Evolutionary conservation across 2,329 filamentous ascomycete species (phyloP).

Genomic region (Acrodontium crateriforme): DNA sequence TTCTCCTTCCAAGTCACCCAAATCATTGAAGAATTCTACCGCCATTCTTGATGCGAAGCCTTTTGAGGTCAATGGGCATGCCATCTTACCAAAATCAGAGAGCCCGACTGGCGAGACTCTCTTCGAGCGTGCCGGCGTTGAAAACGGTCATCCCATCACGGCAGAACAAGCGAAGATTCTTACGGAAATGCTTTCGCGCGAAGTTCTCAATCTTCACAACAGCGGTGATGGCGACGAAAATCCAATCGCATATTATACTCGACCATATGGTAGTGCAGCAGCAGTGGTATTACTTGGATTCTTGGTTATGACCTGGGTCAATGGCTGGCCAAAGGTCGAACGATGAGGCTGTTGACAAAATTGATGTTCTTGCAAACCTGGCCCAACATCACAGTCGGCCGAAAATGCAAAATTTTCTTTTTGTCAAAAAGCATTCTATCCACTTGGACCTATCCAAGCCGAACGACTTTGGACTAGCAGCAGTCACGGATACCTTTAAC

Average conservation of each 20-base stretch:
- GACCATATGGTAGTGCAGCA: conserved; percentile 16
- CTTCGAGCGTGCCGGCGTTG: conserved; percentile 17
- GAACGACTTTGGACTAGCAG: too few relatives aligned
- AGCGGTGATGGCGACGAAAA: conserved; percentile 5
- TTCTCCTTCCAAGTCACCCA: conserved; percentile 6
- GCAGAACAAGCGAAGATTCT: conserved; percentile 20
- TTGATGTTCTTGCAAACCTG: too few relatives aligned
- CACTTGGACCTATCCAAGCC: too few relatives aligned
- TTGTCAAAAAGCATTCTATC: too few relatives aligned
- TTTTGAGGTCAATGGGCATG: conserved; percentile 14
- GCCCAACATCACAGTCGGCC: too few relatives aligned
- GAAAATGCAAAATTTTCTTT: too few relatives aligned
- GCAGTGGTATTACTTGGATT: conserved; percentile 19
- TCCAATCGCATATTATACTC: conserved; percentile 14
- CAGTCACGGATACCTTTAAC: too few relatives aligned
- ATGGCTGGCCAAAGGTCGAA: conserved; percentile 31
- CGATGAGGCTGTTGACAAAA: conserved; percentile 28
- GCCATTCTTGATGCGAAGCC: conserved; percentile 8
- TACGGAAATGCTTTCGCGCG: conserved; percentile 16
- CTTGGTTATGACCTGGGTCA: conserved; percentile 20
- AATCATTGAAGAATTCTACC: conserved; percentile 6
- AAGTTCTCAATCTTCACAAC: conserved; percentile 10
- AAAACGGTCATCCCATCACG: conserved; percentile 20
- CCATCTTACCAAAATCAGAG: conserved; percentile 6
- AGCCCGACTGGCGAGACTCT: conserved; percentile 16